These are phyloP conservation scores for Aspergillus taichungensis DNA, from an alignment of 495 filamentous ascomycete species.

Conservation along the genomic window DNA sequence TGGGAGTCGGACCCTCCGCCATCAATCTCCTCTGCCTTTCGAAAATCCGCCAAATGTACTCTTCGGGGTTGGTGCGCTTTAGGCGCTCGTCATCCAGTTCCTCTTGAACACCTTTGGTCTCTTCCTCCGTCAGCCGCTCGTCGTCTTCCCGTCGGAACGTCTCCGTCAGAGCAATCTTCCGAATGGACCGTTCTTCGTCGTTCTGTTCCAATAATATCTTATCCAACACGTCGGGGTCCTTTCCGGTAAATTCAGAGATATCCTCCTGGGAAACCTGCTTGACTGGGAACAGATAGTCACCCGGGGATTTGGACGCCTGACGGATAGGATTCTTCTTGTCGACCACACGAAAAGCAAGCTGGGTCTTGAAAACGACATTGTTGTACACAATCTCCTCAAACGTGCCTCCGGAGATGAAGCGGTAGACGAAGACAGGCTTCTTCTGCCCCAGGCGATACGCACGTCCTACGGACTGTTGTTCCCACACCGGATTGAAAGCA, in stretches of 20 bases:
- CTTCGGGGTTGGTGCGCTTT: constrained; percentile 35
- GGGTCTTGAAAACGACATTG: constrained; percentile 67
- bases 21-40: constrained; percentile 9
- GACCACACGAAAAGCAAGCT: constrained; percentile 69
- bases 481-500: constrained; percentile 67
- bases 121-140: constrained; percentile 48
- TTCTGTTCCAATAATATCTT: constrained; percentile 41
- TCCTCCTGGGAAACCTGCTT: constrained; percentile 43
- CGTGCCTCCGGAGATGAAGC: constrained; percentile 70
- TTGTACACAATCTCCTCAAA: constrained; percentile 67
- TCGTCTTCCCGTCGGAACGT: constrained; percentile 50
- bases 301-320: constrained; percentile 36
- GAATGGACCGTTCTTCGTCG: constrained; percentile 30
- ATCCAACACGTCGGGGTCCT: constrained; percentile 64
- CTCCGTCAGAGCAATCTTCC: constrained; percentile 46
- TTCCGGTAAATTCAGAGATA: constrained; percentile 43
- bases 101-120: constrained; percentile 37
- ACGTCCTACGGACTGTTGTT: constrained; percentile 83
- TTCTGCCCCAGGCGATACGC: constrained; percentile 80
- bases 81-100: constrained; percentile 35
- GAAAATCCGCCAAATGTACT: constrained; percentile 16
- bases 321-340: constrained; percentile 70
- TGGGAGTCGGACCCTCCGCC: neutral
- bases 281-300: constrained; percentile 50
- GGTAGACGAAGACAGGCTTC: constrained; percentile 82